Conservation (phyloP, 2,329 filamentous ascomycete species). For the Phaeoacremonium minimum region DNA sequence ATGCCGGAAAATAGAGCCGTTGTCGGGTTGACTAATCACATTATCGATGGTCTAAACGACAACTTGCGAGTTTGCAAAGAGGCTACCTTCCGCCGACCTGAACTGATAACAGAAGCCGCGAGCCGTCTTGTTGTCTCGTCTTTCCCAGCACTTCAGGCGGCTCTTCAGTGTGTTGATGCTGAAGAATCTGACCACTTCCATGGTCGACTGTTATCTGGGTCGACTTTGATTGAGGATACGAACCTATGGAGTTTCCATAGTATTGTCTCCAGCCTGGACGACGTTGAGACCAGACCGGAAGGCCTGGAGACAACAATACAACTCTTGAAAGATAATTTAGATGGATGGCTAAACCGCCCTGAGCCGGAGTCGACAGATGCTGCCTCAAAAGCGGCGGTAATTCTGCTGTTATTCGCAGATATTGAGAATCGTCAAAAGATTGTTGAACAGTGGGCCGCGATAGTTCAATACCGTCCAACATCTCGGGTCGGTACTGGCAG, state of each 20-base stretch:
- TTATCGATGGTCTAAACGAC: constrained; percentile 19
- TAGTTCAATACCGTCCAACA: constrained; percentile 28
- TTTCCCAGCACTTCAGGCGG: constrained; percentile 41
- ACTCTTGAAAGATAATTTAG: constrained; percentile 16
- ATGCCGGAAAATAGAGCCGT: constrained; percentile 2
- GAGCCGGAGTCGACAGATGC: constrained; percentile 46
- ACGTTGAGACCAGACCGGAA: neutral
- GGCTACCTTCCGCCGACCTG: constrained; percentile 52
- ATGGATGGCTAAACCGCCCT: constrained; percentile 42
- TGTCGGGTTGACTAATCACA: constrained; percentile 11
- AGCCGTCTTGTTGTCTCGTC: constrained; percentile 53
- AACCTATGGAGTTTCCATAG: too few species aligned
- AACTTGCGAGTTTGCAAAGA: constrained; percentile 36
- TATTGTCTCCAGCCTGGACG: too few species aligned
- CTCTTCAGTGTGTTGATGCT: constrained; percentile 13
- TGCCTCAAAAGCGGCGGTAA: constrained; percentile 45
- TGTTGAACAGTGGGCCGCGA: constrained; percentile 41
- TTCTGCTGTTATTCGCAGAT: constrained; percentile 41
- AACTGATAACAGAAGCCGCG: constrained; percentile 59
- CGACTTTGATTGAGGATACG: constrained; percentile 13
- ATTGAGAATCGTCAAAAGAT: constrained; percentile 28
- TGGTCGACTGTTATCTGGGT: constrained; percentile 24
- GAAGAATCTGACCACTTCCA: too few species aligned
- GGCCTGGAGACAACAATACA: neutral
- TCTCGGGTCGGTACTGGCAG: constrained; percentile 32